Base-by-base conservation (phyloP, 352 stramenopile species). In the Aphanomyces euteiches region DNA sequence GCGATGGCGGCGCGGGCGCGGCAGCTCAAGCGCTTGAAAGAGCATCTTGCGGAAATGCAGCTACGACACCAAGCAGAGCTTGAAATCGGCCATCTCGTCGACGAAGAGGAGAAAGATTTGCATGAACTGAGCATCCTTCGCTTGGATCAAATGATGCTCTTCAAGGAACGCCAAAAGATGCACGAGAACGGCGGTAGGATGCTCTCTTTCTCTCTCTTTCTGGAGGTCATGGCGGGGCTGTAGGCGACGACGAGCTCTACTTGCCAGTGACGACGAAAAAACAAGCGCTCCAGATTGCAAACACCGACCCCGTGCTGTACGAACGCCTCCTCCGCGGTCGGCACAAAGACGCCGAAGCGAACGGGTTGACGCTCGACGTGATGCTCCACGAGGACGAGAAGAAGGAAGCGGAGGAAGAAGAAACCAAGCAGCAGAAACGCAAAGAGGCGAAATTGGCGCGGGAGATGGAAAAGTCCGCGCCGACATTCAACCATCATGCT, bases 261-360 rank as follows among this genome's bases (percentile, higher is more conserved):
- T 17, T 8, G 21, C 64, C 64, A 5, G 77, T 86, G 2, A 78
- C 79, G 8, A 86, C 79, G 21, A 73, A 59, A 0, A 64, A 80
- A 28, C 67, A 78, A 7, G 87, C 86, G 15, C 75, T 93, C 3
- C 75, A 87, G 1, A 90, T 93, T 40, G 82, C 84, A 1, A 92
- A 92, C 69, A 83, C 90, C 41, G 83, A 92, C 53, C 69, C 91
- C 21, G 66, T 76, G 36, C 56, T 92, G 21, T 81, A 93, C 48
- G 83, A 85, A 48, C 82, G 82, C 1, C 92, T 93, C 58, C 72
- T 91, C 47, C 77, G 74, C 38, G 86, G 84, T 7, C 64, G 64
- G 4, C 48, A 36, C 40, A 93, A 92, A 47, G 74, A 78, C 1
- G 64, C 73, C 3, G 82, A 92, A 38, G 81, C 74, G 0, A 79